phyloP scores from a whole-genome alignment of 768 basidiomycete genomes.

The Hysterangium stoloniferum region DNA sequence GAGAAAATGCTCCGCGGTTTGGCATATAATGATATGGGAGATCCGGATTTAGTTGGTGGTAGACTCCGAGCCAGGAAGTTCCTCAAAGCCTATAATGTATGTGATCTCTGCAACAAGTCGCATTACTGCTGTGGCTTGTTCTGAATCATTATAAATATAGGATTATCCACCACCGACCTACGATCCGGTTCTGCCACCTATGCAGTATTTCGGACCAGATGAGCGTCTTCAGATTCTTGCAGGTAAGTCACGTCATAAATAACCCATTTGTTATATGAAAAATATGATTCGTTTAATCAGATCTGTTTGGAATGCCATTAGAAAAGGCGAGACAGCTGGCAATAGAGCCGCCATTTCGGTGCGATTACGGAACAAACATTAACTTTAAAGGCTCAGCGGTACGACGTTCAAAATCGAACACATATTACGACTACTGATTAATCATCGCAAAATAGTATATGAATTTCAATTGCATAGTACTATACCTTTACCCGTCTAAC shows the following conservation, averaged over 20 bases:
- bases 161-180: constrained; percentile 8
- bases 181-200: not conserved
- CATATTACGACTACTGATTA: not conserved
- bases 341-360: constrained; percentile 13
- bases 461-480: constrained; percentile 9
- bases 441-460: constrained; percentile 6
- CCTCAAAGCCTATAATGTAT: constrained; percentile 9
- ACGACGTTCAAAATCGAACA: not conserved
- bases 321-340: constrained; percentile 1
- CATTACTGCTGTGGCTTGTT: not conserved
- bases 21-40: constrained; percentile 6
- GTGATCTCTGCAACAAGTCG: not conserved
- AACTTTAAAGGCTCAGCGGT: constrained; percentile 12
- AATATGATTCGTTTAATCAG: not conserved
- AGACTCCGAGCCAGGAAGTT: constrained; percentile 10
- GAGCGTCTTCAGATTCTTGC: constrained; percentile 13
- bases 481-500: not conserved
- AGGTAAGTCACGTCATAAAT: not conserved
- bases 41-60: constrained; percentile 7
- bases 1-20: constrained; percentile 7
- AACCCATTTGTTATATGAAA: not conserved
- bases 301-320: constrained; percentile 12
- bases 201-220: constrained; percentile 12
- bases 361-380: constrained; percentile 15
- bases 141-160: not conserved